Base-by-base conservation (phyloP, 106 monocot genomes). In the Narthecium ossifragum region DNA sequence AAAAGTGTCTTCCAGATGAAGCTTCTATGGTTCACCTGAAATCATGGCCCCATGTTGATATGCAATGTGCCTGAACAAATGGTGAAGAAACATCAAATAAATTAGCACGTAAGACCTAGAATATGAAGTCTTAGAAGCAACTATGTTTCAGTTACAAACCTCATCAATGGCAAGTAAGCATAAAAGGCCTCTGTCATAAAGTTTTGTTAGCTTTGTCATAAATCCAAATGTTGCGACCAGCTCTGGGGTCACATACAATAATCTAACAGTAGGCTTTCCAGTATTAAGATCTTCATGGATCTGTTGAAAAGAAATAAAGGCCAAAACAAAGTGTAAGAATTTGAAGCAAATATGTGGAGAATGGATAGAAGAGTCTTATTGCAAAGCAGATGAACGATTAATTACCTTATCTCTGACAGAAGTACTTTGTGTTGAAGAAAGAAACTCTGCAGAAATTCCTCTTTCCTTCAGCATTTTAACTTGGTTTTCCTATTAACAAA, bases 21-120 rank as follows among this genome's bases (percentile, higher is more conserved):
- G 37, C 11, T 65, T 60, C 18, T 22, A 27, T 46, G 39, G 23
- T 62, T 23, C 53, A 94, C 93, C 93, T 94, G 67, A 94, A 94
- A 75, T 94, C 93, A 56, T 94, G 93, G 47, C 93, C 93, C 93
- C 93, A 94, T 34, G 85, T 64, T 41, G 93, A 94, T 75, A 94
- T 80, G 59, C 93, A 94, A 72, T 94, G 93, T 70, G 89, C 93
- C 93, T 89, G 69, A 76, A 76, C 23, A 64, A 31, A 45, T 34
- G 27, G 13, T 13, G 36, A 26, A 30, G 31, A 63, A 8, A 51
- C 43, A 43, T 43, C 18, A 41, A 41, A 6, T 10, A 43, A 43
- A 43, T 43, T 11, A 43, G 4, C 43, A 0, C 4, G 18, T 43
- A n/a, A n/a, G n/a, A n/a, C n/a, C n/a, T 39, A 2, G 43, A 17